phyloP scores from a whole-genome alignment of 805 yeast genomes.

The Saccharomyces cerevisiae region DNA sequence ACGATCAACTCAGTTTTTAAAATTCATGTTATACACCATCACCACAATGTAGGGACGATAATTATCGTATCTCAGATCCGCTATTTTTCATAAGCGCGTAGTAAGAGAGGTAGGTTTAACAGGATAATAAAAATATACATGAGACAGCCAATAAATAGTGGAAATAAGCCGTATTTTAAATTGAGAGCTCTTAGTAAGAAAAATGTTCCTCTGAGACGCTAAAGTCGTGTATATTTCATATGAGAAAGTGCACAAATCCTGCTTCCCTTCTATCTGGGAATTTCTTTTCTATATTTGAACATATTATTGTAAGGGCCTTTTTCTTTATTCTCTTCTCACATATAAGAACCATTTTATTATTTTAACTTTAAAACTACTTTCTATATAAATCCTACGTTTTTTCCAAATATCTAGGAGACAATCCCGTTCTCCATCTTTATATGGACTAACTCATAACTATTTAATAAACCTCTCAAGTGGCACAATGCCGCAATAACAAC shows the following conservation, averaged over 20 bases:
- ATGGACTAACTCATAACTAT: constrained; percentile 48
- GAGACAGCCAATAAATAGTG: background rate
- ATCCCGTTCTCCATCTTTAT: background rate
- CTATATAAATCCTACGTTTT: background rate
- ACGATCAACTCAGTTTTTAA: background rate
- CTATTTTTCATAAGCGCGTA: background rate
- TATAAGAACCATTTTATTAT: background rate
- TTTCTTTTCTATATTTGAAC: background rate
- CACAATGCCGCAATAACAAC: constrained; percentile 71
- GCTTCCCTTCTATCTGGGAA: background rate
- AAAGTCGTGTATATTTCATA: no score
- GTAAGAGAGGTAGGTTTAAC: no score
- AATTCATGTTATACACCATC: background rate
- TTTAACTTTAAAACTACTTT: background rate
- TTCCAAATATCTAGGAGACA: background rate
- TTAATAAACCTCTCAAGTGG: constrained; percentile 58
- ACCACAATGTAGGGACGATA: background rate
- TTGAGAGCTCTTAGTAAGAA: no score
- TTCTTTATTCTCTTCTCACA: background rate
- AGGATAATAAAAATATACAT: background rate
- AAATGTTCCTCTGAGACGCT: no score
- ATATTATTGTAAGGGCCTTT: background rate
- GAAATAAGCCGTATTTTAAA: background rate
- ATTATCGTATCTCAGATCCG: background rate
- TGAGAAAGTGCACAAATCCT: background rate